Evolutionary conservation across 1,139 yeast species (phyloP), one percentile per base, ranked within the genome.

Genomic region (Yamadazyma triangularis): DNA sequence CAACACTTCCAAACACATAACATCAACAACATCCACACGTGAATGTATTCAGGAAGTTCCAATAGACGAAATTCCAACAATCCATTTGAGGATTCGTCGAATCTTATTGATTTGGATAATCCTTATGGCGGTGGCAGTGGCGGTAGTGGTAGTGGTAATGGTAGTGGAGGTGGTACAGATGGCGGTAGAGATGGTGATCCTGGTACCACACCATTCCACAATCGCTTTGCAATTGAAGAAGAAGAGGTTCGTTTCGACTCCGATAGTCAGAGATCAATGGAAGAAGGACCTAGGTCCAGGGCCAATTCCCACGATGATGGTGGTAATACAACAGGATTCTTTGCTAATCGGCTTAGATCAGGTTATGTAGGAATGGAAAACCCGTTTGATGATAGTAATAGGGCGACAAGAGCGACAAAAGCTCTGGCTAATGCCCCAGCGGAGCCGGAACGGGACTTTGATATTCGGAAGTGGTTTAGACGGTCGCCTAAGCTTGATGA

Each of bases 381-480:
- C 36, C 70, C 70, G 4, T 64, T 64, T 40, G 65, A 53, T 14
- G 73, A 66, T 37, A 46, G 21, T 13, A 29, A 31, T 13, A 19
- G 27, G 18, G 20, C 33, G 4, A 32, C 38, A 10, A 35, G n/a
- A n/a, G n/a, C n/a, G n/a, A n/a, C n/a, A n/a, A n/a, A n/a, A n/a
- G n/a, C n/a, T n/a, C n/a, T n/a, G n/a, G n/a, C n/a, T n/a, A 14
- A 13, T 8, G 4, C 16, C 13, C 15, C n/a, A 5, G 10, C 20
- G 9, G 20, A 18, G 6, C 6, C 6, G 6, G 20, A 18, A 18
- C 20, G 20, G 6, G 41, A 42, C 15, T 42, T 42, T 26, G 46
- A 43, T 35, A 43, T 43, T 6, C 36, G 48, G 12, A 38, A 41
- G 28, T 37, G 42, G 13, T 42, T 25, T 26, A 23, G 29, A 8